Percentiles rank a stretch among this genome's conserved stretches.
Conservation (phyloP, 495 filamentous ascomycete species). For the Podospora pseudopauciseta region DNA sequence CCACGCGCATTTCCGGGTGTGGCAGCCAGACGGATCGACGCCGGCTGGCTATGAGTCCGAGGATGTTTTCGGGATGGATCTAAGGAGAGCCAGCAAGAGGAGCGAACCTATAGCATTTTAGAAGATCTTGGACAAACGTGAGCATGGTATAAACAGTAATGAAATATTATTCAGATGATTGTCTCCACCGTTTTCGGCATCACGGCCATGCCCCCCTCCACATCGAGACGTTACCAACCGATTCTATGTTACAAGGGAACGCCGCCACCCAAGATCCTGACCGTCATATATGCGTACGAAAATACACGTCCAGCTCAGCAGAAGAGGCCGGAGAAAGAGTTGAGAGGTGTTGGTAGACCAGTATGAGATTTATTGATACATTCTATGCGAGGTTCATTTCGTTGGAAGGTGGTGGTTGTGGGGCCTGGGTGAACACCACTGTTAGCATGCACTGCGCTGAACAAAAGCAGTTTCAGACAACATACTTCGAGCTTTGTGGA, state of each 20-base stretch:
- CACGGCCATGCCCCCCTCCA: conserved; percentile 12
- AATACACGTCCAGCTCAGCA: conserved; percentile 29
- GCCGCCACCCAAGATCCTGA: conserved; percentile 34
- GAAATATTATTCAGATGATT: conserved; percentile 32
- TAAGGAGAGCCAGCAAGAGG: conserved; percentile 18
- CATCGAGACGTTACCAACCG: conserved; percentile 29
- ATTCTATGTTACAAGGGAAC: conserved; percentile 42
- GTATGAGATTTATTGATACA: conserved; percentile 4
- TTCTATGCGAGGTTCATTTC: conserved; percentile 40
- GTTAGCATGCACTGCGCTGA: background rate
- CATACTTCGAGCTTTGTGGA: conserved; percentile 79
- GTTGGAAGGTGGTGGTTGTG: conserved; percentile 35
- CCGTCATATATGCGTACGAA: conserved; percentile 35
- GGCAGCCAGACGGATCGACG: conserved; percentile 34
- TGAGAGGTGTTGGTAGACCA: conserved; percentile 31
- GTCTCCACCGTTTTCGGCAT: conserved; percentile 21
- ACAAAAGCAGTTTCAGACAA: background rate
- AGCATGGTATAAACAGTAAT: conserved; percentile 8
- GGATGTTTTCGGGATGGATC: conserved; percentile 8
- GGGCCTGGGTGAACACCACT: conserved; percentile 26
- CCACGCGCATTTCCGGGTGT: conserved; percentile 60
- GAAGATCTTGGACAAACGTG: background rate
- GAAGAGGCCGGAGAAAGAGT: conserved; percentile 33
- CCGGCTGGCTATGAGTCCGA: conserved; percentile 18
- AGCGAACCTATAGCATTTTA: background rate